Conservation (phyloP, 1,284 basidiomycete genomes). For the Trichosporon sp. region DNA sequence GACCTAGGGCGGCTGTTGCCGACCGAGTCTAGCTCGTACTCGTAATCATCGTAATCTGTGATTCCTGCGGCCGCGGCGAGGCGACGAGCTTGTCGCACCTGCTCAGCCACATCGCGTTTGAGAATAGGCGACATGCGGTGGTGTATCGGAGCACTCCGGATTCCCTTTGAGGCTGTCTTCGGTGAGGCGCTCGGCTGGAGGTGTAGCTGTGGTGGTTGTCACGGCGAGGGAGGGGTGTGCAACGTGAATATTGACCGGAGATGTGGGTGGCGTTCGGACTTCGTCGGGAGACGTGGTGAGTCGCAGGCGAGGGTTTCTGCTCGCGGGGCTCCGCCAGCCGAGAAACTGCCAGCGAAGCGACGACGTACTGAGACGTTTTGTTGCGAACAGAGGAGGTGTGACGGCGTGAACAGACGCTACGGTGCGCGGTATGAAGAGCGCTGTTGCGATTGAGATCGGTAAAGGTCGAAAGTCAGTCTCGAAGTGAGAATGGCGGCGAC, state of each 20-base stretch:
- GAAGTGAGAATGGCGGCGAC: neutral
- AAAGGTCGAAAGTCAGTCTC: no score
- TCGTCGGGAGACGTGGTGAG: neutral
- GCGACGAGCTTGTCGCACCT: slow-evolving; percentile 40
- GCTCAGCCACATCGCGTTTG: slow-evolving; percentile 42
- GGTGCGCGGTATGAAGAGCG: no score
- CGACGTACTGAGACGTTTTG: neutral
- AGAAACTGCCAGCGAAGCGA: neutral
- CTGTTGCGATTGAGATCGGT: no score
- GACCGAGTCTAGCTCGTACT: slow-evolving; percentile 19
- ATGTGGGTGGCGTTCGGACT: neutral
- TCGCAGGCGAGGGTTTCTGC: neutral
- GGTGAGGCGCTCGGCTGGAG: neutral
- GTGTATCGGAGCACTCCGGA: neutral
- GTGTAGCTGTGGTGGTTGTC: neutral
- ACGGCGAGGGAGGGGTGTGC: neutral
- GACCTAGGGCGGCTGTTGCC: neutral
- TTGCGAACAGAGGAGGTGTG: no score
- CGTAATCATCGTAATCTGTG: slow-evolving; percentile 15
- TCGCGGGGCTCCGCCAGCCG: neutral
- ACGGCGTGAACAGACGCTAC: neutral
- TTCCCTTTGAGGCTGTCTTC: neutral
- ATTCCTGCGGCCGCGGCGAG: slow-evolving; percentile 29
- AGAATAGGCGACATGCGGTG: slow-evolving; percentile 42
- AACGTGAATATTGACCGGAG: neutral